Evolutionary conservation across 2,329 filamentous ascomycete species (phyloP).

Genomic region (Niveomyces coronatus): DNA sequence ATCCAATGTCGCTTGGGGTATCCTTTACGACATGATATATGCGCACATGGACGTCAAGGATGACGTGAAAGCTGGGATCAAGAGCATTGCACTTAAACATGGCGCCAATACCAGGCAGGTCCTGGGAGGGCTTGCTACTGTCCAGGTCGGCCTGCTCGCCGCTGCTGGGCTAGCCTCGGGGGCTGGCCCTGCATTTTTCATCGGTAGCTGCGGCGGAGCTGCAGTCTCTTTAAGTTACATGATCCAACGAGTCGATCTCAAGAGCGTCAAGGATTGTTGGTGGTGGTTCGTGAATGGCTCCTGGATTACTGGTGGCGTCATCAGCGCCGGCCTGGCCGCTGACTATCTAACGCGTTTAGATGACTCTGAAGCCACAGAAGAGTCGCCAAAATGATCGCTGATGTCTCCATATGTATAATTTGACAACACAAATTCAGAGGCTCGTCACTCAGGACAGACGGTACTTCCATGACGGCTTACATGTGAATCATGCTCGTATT

Average conservation of each 20-base stretch:
- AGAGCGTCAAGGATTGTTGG: slow-evolving; percentile 59
- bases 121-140: slow-evolving; percentile 56
- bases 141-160: slow-evolving; percentile 59
- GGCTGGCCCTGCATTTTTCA: slow-evolving; percentile 59
- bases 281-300: slow-evolving; percentile 69
- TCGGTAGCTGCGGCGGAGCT: slow-evolving; percentile 57
- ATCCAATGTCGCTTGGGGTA: slow-evolving; percentile 76
- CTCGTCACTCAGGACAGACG: too few species aligned
- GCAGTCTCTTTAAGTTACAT: slow-evolving; percentile 50
- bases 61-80: slow-evolving; percentile 77
- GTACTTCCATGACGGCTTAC: slow-evolving; percentile 1
- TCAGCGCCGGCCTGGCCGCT: slow-evolving; percentile 45
- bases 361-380: slow-evolving; percentile 16
- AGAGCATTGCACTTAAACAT: slow-evolving; percentile 75
- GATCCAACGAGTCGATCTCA: slow-evolving; percentile 57
- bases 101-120: slow-evolving; percentile 68
- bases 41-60: slow-evolving; percentile 87
- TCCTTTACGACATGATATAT: slow-evolving; percentile 88
- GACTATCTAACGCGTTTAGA: slow-evolving; percentile 50
- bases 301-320: slow-evolving; percentile 55
- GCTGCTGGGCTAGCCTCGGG: slow-evolving; percentile 58
- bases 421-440: too few species aligned
- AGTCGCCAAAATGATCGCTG: not conserved
- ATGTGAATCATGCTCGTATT: slow-evolving; percentile 2
- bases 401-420: too few species aligned